Base-by-base conservation (phyloP, 805 yeast species). In the Candida ortonii region DNA sequence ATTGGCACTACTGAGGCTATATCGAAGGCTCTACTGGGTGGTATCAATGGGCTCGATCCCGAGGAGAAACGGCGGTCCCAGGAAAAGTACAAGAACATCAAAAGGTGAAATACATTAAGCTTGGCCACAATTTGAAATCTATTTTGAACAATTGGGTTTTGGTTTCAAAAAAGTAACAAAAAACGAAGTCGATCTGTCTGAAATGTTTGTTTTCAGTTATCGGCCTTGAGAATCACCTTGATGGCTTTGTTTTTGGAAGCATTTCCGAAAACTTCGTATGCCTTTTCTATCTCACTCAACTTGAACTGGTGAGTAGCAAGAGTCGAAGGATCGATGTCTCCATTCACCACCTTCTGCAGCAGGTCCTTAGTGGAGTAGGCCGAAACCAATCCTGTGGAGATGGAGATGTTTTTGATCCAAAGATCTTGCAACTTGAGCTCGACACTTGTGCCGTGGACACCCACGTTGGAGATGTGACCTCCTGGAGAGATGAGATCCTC, bases 1-100 rank as follows among this genome's bases (percentile, higher is more conserved):
- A 87, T 89, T 48, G 97, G 97, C 2, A 87, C 95, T 0, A 84
- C 96, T 0, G 96, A 87, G 55, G 95, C 95, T 0, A 69, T 89
- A 6, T 81, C 90, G 5, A 84, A 79, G 50, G 73, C 95, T 1
- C 65, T 89, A 32, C 71, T 86, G 63, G 97, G 97, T 1, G 69
- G 89, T 6, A 78, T 87, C 25, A 88, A 87, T 53, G 83, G 81
- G 42, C 61, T 89, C 21, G 90, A 86, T 53, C 81, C 88, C 2
- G 67, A 68, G 15, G 76, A 79, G 41, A 67, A 73, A 33, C 55
- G 62, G 25, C 77, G 75, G 38, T 66, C 79, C 4, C 71, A 72
- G 34, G 94, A 84, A 43, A 84, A 84, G 57, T 84, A 84, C 52
- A 76, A 76, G 34, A 28, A 30, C 28, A 11, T 29, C 22, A 24